Evolutionary conservation across 2,329 filamentous ascomycete species (phyloP).

Genomic region (Metarhizium sp.): DNA sequence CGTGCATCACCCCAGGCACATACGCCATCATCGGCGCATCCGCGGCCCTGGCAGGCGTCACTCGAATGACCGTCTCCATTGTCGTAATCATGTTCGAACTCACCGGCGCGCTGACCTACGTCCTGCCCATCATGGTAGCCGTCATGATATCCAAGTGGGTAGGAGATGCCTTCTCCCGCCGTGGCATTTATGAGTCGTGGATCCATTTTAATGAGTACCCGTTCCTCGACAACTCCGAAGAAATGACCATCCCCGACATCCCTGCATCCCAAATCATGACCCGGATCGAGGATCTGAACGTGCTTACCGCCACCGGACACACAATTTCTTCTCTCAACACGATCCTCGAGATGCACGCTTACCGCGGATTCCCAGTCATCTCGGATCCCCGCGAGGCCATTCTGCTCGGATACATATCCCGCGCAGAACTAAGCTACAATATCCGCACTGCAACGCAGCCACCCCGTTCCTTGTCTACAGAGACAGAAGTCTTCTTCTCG

Average conservation of each 20-base stretch:
- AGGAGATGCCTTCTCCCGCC: constrained; percentile 84
- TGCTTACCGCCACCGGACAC: constrained; percentile 79
- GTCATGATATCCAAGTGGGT: constrained; percentile 99
- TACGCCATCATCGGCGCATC: constrained; percentile 96
- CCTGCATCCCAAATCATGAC: constrained; percentile 89
- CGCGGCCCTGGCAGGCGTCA: constrained; percentile 86
- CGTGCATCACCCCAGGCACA: constrained; percentile 86
- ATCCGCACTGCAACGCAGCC: constrained; percentile 45
- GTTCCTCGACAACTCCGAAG: constrained; percentile 82
- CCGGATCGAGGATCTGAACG: constrained; percentile 76
- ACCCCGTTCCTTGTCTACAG: constrained; percentile 52
- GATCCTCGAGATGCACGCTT: constrained; percentile 64
- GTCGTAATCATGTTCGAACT: constrained; percentile 99
- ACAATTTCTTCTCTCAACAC: constrained; percentile 67
- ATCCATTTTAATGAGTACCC: constrained; percentile 95
- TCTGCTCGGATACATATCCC: constrained; percentile 86
- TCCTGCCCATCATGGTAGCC: constrained; percentile 96
- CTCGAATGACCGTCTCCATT: constrained; percentile 93
- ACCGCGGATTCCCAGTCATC: constrained; percentile 88
- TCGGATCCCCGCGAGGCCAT: constrained; percentile 67
- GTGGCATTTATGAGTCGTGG: constrained; percentile 96
- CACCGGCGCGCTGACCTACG: constrained; percentile 89
- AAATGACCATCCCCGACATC: constrained; percentile 74
- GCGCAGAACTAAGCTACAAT: constrained; percentile 80
- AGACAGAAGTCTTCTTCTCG: constrained; percentile 75